Base-by-base conservation (phyloP, 2,329 filamentous ascomycete genomes). In the Colletotrichum acutatum region DNA sequence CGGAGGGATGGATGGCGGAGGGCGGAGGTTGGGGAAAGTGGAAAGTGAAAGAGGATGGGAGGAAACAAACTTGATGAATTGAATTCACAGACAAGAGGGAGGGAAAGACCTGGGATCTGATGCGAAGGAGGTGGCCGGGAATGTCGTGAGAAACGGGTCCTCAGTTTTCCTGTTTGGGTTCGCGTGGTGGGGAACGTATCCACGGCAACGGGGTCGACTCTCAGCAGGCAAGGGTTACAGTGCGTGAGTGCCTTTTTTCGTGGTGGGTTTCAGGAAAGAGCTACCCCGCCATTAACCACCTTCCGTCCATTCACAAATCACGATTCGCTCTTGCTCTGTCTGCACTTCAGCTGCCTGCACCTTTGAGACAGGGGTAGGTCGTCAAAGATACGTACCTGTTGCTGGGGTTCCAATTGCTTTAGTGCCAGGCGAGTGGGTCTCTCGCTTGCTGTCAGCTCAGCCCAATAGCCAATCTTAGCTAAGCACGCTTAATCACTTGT, bases 261-360 rank as follows among this genome's bases (percentile, higher is more conserved):
- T 71, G 37, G 67, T 71, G 67, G 71, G 70, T 74, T 74, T 66
- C 67, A 71, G 61, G n/a, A 66, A 57, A 52, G 30, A 73, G 61
- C 71, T 60, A 62, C 37, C 61, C 61, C 57, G 56, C 61, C 71
- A 74, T 74, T 72, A 66, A 66, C 34, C 34, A 37, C 7, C 19
- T 19, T n/a, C 16, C 11, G 26, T 22, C 56, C 68, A 19, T 58
- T 37, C 37, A 22, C 37, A 14, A 42, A 42, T 42, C 16, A 42
- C 37, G 24, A 34, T 22, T n/a, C 22, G 16, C 4, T 22, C 24
- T 16, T 30, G 14, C 9, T 14, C n/a, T 53, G 30, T 19, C 37
- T 49, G 42, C 42, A 22, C 42, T 22, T 49, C 19, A 49, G 19
- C 16, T 42, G 37, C 37, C 37, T 42, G 37, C 37, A 42, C 5